Percentiles rank a stretch among this genome's conserved stretches.
These are phyloP conservation scores for Kitagawia praeruptora DNA, from an alignment of 129 eudicot genomes.

Conservation along the genomic window DNA sequence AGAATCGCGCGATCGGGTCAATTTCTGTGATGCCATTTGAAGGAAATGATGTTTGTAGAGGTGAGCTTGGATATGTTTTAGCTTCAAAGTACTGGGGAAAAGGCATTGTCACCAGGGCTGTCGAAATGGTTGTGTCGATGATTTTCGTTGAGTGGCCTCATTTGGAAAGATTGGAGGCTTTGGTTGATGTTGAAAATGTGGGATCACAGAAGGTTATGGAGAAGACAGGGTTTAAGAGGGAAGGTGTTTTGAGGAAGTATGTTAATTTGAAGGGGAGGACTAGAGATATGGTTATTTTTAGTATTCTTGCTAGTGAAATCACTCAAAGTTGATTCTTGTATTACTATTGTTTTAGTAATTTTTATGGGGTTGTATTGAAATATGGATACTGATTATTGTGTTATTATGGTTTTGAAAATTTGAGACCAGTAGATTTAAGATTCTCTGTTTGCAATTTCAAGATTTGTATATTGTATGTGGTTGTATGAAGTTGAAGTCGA, in stretches of 20 bases:
- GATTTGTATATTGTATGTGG: neutral
- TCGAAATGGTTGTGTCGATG: neutral
- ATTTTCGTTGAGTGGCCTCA: slow-evolving; percentile 13
- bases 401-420: neutral
- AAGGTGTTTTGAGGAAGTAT: slow-evolving; percentile 30
- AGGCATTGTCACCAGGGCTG: slow-evolving; percentile 3
- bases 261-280: slow-evolving; percentile 3
- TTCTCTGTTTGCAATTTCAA: neutral
- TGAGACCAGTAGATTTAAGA: neutral
- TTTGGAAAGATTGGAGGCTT: slow-evolving; percentile 21
- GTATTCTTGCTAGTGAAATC: neutral
- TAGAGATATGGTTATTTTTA: slow-evolving; percentile 3
- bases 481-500: neutral
- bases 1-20: slow-evolving; percentile 26
- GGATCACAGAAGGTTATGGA: slow-evolving; percentile 28
- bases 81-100: slow-evolving; percentile 21
- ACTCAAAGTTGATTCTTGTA: neutral
- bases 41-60: slow-evolving; percentile 34
- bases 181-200: slow-evolving; percentile 22
- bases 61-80: slow-evolving; percentile 36
- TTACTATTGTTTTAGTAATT: neutral
- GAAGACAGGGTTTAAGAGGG: slow-evolving; percentile 24
- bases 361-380: neutral
- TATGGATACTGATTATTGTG: neutral
- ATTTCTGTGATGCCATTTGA: slow-evolving; percentile 16